Evolutionary conservation across 73 alveolate species (phyloP).

Genomic region (Paramecium caudatum): DNA sequence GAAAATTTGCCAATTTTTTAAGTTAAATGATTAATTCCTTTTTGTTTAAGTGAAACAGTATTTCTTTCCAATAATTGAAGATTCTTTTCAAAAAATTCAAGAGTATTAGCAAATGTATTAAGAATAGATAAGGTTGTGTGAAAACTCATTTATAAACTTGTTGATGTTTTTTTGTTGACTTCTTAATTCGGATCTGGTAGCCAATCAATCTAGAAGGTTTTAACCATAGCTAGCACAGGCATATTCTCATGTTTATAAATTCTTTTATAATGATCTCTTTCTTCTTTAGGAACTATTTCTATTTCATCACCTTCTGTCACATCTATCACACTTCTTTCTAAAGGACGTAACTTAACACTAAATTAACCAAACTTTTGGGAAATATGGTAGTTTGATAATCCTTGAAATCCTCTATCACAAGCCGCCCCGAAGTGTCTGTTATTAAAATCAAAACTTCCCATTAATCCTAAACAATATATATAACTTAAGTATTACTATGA

Average conservation of each 20-base stretch:
- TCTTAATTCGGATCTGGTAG: not conserved
- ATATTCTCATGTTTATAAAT: not conserved
- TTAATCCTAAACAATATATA: not conserved
- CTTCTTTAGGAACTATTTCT: constrained; percentile 6
- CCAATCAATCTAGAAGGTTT: constrained; percentile 36
- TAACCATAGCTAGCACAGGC: constrained; percentile 21
- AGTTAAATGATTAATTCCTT: constrained; percentile 15
- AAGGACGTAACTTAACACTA: not conserved
- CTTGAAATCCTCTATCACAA: constrained; percentile 49
- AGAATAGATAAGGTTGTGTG: not conserved
- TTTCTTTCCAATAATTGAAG: constrained; percentile 34
- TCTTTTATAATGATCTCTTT: constrained; percentile 19
- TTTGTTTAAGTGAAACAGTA: not conserved
- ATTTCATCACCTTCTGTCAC: constrained; percentile 36
- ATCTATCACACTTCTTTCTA: not conserved
- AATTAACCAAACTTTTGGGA: constrained; percentile 51
- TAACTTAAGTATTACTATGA: constrained; percentile 3
- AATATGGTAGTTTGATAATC: constrained; percentile 16
- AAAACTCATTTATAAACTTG: not conserved
- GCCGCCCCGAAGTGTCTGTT: constrained; percentile 13
- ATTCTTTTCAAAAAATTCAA: not conserved
- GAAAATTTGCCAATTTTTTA: not conserved
- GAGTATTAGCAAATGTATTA: not conserved
- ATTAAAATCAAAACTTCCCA: constrained; percentile 42
- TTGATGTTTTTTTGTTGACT: not conserved